Evolutionary conservation across 345 rosid species (phyloP), one percentile per base, ranked within the genome.

Genomic region (Linum trigynum): DNA sequence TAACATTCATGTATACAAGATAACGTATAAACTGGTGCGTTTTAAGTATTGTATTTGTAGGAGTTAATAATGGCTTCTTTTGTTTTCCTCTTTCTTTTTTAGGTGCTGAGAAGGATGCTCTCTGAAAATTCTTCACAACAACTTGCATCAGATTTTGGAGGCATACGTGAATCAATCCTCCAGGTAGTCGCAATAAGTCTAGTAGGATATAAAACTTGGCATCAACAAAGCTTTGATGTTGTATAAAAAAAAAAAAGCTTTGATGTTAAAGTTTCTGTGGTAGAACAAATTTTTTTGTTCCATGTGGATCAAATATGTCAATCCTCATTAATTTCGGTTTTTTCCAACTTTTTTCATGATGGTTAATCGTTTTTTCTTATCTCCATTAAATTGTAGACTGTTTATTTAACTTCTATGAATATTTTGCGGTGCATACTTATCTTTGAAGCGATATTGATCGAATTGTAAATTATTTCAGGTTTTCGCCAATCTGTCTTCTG

Each of bases 111-210:
- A 71, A 87, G 79, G 69, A 84, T 76, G 61, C 76, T 89, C 65
- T 74, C 84, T 59, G 78, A 83, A 61, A 78, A 63, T 73, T 70
- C 69, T 57, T 59, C 76, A 53, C 80, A 76, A 51, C 74, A 76
- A 72, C 67, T 73, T 48, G 84, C 85, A 60, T 75, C 83, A 53
- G 90, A 86, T 66, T 86, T 86, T 69, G 81, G 85, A 51, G 65
- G 83, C 64, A 79, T 86, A 42, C 84, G 91, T 56, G 92, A 86
- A 66, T 81, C 88, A 37, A 74, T 89, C 78, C 92, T 89, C 72
- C 90, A 89, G 86, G 92, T 89, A 67, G 75, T 8, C 2, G 7
- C 9, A 17, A 57, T 17, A 36, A 57, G 59, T 36, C 17, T 36
- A 10, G 9, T 57, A 57, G n/a, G 38, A 17, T 57, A 23, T 17